Percentiles rank a stretch among this genome's conserved stretches.
phyloP scores from a whole-genome alignment of 768 basidiomycete species.

The Tulasnella sp. region DNA sequence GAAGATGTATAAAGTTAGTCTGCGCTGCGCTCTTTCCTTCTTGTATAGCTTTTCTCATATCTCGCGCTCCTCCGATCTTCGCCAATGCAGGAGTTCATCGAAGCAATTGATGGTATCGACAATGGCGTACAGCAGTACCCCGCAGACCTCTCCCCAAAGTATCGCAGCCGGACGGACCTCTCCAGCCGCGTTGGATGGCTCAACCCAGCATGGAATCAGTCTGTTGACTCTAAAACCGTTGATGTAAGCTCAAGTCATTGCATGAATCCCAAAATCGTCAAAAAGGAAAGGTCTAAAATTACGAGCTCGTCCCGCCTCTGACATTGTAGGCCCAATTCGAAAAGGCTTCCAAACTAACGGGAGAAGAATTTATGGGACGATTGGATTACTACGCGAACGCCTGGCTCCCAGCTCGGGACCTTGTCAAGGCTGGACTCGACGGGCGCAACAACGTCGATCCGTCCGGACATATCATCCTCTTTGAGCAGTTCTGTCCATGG shows the following conservation, averaged over 20 bases:
- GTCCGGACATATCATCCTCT: slow-evolving; percentile 66
- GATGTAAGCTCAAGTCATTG: slow-evolving; percentile 46
- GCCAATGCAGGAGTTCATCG: slow-evolving; percentile 69
- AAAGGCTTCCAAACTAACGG: slow-evolving; percentile 71
- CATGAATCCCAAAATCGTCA: too few species aligned
- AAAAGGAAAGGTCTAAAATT: too few species aligned
- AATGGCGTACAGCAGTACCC: slow-evolving; percentile 85
- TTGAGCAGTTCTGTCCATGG: slow-evolving; percentile 77
- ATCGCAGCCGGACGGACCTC: slow-evolving; percentile 72
- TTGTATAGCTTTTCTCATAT: not conserved
- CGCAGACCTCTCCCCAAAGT: slow-evolving; percentile 47
- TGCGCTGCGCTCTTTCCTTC: not conserved
- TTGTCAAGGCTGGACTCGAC: slow-evolving; percentile 53
- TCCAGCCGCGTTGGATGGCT: slow-evolving; percentile 71
- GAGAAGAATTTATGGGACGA: slow-evolving; percentile 70
- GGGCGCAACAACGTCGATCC: slow-evolving; percentile 52
- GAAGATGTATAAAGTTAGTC: slow-evolving; percentile 82
- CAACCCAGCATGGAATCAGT: slow-evolving; percentile 90
- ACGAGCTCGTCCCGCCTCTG: too few species aligned
- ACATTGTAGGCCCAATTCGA: slow-evolving; percentile 71
- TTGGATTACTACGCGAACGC: slow-evolving; percentile 76
- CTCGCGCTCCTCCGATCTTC: not conserved
- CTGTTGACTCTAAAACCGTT: slow-evolving; percentile 47
- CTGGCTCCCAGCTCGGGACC: slow-evolving; percentile 85
- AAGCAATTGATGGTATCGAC: slow-evolving; percentile 89